Evolutionary conservation across 495 filamentous ascomycete genomes (phyloP), one percentile per base, ranked within the genome.

Genomic region (Tetracladium setigerum): DNA sequence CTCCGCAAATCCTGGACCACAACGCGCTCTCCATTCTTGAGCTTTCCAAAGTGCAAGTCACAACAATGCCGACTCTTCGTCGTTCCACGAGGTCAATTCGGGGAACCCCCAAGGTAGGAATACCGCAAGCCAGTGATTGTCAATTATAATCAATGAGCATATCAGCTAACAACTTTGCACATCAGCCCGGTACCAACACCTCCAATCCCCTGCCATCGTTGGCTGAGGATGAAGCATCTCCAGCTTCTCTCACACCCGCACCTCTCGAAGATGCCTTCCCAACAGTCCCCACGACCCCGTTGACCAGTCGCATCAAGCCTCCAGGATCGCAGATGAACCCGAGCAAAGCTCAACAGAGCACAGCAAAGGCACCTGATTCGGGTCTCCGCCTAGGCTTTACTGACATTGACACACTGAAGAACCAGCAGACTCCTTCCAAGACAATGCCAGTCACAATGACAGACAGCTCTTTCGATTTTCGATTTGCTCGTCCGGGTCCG

Each of bases 281-380:
- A 55, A 17, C 17, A 42, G 4, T 43, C 47, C 36, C 58, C 58
- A 18, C 44, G 43, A 61, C 58, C 33, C 58, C 58, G 1, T 40
- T 44, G 10, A 58, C 55, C 0, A 46, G 47, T 33, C 48, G 52
- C 31, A 37, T 52, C 12, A 78, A 78, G 57, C 78, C 82, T 4
- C 64, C 81, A 37, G 69, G 68, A 44, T 74, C 79, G 30, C 84
- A 87, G 58, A 88, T 88, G 83, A 86, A 89, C 57, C 86, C 86
- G 33, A 84, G 78, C 73, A 83, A 83, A 59, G 77, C 72, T 27
- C 84, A 84, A 41, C 69, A 74, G 27, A 88, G 80, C 54, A 88
- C 82, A 49, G 76, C 74, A n/a, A 78, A 79, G 48, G 68, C 82
- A 30, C 74, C 75, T 4, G 83, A 84, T 38, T 81, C 82, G 0